Percentiles rank a stretch among this genome's conserved stretches.
Conservation (phyloP, 139 green algal genomes). For the Chlamydomonas sp. region DNA sequence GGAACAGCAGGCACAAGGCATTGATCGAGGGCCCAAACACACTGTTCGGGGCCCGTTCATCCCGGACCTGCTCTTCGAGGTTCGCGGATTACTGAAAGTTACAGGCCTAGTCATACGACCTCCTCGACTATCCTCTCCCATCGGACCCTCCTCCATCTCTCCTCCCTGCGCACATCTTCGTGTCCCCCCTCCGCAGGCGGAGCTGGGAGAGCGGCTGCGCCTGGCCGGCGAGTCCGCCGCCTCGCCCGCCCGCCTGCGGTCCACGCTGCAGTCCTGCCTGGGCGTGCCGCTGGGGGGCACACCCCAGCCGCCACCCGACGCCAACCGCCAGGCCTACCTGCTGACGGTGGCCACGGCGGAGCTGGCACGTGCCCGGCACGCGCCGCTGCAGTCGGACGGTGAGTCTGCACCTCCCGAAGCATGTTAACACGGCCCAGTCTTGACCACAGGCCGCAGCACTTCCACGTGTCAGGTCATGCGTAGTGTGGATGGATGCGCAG, state of each 20-base stretch:
- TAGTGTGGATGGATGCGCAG: too few species aligned
- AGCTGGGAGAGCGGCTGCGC: conserved; percentile 44
- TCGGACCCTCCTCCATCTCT: too few species aligned
- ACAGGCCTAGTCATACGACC: too few species aligned
- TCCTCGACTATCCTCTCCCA: too few species aligned
- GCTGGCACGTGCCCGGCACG: conserved; percentile 25
- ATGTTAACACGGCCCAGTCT: not conserved
- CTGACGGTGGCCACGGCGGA: conserved; percentile 46
- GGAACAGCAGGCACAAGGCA: too few species aligned
- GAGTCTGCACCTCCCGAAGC: not conserved
- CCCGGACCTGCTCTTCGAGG: too few species aligned
- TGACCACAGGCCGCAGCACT: not conserved
- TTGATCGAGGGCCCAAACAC: too few species aligned
- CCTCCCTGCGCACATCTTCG: too few species aligned
- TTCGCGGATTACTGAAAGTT: too few species aligned
- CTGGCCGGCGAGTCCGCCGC: conserved; percentile 32
- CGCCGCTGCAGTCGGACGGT: conserved; percentile 30
- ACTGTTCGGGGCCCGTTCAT: too few species aligned
- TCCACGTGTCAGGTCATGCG: too few species aligned
- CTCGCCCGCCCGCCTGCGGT: conserved; percentile 29
- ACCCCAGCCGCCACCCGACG: conserved; percentile 29
- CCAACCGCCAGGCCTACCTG: conserved; percentile 43
- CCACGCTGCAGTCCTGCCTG: conserved; percentile 4
- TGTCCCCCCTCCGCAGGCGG: conserved; percentile 13
- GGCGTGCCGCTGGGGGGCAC: not conserved